Evolutionary conservation across 352 stramenopile species (phyloP).

Genomic region (Globisporangium echinulatum): DNA sequence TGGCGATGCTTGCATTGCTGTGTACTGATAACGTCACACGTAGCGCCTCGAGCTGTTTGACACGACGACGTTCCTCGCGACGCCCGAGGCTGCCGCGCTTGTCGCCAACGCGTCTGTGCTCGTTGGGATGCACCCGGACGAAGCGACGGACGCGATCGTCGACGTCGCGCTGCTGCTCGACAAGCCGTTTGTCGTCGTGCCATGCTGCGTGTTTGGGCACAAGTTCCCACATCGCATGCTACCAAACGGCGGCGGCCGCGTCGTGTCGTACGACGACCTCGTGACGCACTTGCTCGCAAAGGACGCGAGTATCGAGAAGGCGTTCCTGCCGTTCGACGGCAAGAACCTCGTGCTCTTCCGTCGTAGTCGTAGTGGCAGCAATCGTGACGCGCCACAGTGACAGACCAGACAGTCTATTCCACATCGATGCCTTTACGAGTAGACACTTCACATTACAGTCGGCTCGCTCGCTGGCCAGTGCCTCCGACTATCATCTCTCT

Average conservation of each 20-base stretch:
- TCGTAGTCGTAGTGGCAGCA: conserved; percentile 4
- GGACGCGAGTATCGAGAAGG: conserved; percentile 42
- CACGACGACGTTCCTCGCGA: conserved; percentile 46
- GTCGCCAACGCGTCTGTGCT: conserved; percentile 77
- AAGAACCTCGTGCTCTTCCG: conserved; percentile 82
- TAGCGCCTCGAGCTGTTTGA: conserved; percentile 57
- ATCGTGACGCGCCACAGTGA: neutral
- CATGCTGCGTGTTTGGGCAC: conserved; percentile 93
- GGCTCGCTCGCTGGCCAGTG: too few species aligned
- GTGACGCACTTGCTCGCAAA: conserved; percentile 78
- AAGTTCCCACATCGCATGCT: conserved; percentile 78
- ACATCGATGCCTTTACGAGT: too few species aligned
- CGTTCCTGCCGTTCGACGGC: conserved; percentile 71
- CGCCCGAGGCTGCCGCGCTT: conserved; percentile 33
- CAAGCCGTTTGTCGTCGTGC: conserved; percentile 95
- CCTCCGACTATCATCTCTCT: too few species aligned
- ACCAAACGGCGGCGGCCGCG: conserved; percentile 31
- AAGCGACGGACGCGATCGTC: conserved; percentile 93
- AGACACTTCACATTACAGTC: too few species aligned
- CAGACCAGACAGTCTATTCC: neutral
- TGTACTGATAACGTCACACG: neutral
- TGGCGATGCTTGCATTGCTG: too few species aligned
- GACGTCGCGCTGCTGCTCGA: conserved; percentile 84
- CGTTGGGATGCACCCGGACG: conserved; percentile 93
- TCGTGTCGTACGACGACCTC: conserved; percentile 75